These are phyloP conservation scores for Zopfochytrium polystomum DNA, from an alignment of 371 early-diverging fungal genomes.

Conservation along the genomic window DNA sequence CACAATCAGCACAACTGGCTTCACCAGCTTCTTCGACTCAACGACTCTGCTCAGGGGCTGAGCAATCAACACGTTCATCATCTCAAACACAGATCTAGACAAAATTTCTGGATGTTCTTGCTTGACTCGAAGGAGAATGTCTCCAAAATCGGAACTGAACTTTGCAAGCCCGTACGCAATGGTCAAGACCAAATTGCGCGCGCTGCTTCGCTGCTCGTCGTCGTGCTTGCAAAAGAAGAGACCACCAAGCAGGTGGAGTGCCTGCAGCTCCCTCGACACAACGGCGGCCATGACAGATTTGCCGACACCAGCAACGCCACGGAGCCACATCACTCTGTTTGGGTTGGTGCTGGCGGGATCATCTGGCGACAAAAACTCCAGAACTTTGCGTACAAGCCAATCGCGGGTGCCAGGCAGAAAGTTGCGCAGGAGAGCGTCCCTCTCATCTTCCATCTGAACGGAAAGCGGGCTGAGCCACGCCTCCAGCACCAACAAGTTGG, in stretches of 20 bases:
- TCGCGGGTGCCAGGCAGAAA: constrained; percentile 6
- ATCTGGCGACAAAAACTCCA: constrained; percentile 1
- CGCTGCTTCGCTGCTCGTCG: constrained; percentile 2
- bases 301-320: no score
- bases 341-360: not conserved
- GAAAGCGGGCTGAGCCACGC: constrained; percentile 7
- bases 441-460: constrained; percentile 6
- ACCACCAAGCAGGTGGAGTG: not conserved
- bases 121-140: constrained; percentile 9
- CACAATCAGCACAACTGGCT: constrained; percentile 20
- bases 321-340: constrained; percentile 8
- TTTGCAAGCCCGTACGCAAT: constrained; percentile 11
- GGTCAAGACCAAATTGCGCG: not conserved
- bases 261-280: not conserved
- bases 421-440: not conserved
- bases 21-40: not conserved
- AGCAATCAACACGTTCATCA: constrained; percentile 5
- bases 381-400: constrained; percentile 4
- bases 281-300: constrained; percentile 8
- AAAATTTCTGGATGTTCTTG: constrained; percentile 3
- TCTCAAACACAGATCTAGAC: constrained; percentile 10
- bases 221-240: no score
- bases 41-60: constrained; percentile 4
- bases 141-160: constrained; percentile 13
- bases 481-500: no score